Conservation (phyloP, 768 basidiomycete genomes). For the Lyophyllum semitale region DNA sequence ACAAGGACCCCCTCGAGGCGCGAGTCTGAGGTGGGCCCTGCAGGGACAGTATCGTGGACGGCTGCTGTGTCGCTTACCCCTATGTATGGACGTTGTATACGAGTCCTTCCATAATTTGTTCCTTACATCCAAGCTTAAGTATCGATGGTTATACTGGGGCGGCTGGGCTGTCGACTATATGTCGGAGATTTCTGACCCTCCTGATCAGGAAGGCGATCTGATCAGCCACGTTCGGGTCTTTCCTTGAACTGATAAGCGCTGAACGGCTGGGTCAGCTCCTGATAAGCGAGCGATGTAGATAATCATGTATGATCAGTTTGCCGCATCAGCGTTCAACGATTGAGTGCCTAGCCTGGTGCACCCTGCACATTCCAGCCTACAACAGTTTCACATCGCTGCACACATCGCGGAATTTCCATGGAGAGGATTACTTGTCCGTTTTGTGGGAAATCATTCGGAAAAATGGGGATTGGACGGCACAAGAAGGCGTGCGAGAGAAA, state of each 20-base stretch:
- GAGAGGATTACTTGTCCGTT: not conserved
- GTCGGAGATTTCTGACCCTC: not conserved
- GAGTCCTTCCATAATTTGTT: no score
- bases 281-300: not conserved
- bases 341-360: no score
- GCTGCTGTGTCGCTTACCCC: no score
- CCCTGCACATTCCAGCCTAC: no score
- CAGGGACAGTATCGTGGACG: no score
- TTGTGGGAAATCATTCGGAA: not conserved
- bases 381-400: no score
- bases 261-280: not conserved
- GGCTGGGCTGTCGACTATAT: no score
- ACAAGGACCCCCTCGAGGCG: no score
- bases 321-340: not conserved
- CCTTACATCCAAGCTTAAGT: no score
- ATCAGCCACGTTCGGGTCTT: not conserved
- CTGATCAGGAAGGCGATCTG: not conserved
- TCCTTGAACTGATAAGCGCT: not conserved
- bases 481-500: not conserved
- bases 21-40: no score
- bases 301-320: not conserved
- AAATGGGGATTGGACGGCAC: not conserved
- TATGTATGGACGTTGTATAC: no score
- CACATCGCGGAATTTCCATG: not conserved
- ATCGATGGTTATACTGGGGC: no score